phyloP scores from a whole-genome alignment of 306 rosid species.

The Pyrus betulifolia region DNA sequence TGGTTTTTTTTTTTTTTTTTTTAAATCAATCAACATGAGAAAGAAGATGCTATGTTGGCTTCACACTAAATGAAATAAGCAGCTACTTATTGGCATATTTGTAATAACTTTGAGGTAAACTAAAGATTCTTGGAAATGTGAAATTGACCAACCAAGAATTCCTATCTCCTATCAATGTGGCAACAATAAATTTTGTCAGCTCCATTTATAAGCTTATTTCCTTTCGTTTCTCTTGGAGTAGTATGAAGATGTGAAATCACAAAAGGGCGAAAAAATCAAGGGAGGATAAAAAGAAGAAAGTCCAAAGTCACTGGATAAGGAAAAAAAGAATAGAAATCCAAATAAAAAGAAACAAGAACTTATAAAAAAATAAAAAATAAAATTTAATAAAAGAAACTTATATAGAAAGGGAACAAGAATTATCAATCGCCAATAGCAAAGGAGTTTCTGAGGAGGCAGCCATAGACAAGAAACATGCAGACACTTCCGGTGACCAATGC shows the following conservation, averaged over 20 bases:
- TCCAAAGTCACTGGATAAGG: background rate
- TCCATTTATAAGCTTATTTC: background rate
- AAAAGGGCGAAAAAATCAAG: background rate
- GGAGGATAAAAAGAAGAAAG: background rate
- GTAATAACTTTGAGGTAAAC: background rate
- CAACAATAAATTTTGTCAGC: background rate
- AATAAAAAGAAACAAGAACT: background rate
- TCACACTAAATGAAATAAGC: background rate
- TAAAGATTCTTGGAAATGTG: background rate
- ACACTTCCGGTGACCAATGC: background rate
- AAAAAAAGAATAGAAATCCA: background rate
- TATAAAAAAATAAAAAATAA: too few species aligned
- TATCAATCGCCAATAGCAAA: background rate
- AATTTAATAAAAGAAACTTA: too few species aligned
- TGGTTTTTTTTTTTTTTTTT: constrained; percentile 9
- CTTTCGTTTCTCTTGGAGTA: background rate
- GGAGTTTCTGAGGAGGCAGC: constrained; percentile 1
- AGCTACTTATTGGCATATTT: background rate
- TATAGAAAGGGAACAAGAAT: background rate
- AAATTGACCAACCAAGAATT: background rate
- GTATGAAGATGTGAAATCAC: background rate
- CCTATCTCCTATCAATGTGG: background rate
- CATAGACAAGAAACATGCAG: background rate
- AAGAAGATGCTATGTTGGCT: constrained; percentile 17
- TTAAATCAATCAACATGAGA: constrained; percentile 14